Evolutionary conservation across 2,329 filamentous ascomycete genomes (phyloP), one percentile per base, ranked within the genome.

Genomic region (Teratosphaeriaceae sp.): DNA sequence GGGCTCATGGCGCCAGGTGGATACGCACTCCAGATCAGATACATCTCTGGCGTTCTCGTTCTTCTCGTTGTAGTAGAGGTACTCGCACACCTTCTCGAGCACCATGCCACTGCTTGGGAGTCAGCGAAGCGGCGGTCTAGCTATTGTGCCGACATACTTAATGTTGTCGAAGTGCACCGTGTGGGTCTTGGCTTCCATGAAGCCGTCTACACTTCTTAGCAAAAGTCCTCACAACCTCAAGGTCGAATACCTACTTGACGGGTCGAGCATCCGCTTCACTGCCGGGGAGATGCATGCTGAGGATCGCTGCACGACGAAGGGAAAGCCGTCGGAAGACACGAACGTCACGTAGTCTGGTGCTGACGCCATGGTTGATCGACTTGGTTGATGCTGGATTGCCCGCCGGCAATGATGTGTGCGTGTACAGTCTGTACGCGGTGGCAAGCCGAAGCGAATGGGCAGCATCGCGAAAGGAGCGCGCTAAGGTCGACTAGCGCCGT

Each of bases 51-150:
- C 72, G 52, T 87, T 76, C 40, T 75, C 75, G 65, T 86, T 75
- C 57, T 81, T 82, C 65, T 88, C 82, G 70, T 84, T 85, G 69
- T 88, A 89, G 61, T 88, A 85, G 49, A 88, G 82, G 66, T 89
- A 90, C 65, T 89, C 84, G 63, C 82, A 84, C 23, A 89, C 80
- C 61, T 87, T 88, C 62, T 89, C 85, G 2, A 90, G 77, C 5
- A 88, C 77, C 41, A 82, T 70, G 50, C 79, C 82, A 65, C 84
- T 88, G 61, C 29, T 15, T 16, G 21, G 12, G 18, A 7, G 19
- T 36, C 15, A 37, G 24, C 26, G 36, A 21, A 42, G 40, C 33
- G 18, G 38, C 38, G 39, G 39, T 26, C 26, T 39, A 27, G 40
- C 30, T 18, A 23, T 5, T 29, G 22, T n/a, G 18, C 16, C 29